Evolutionary conservation across 805 yeast genomes (phyloP).

Genomic region (Wickerhamiella alocasiicola): DNA sequence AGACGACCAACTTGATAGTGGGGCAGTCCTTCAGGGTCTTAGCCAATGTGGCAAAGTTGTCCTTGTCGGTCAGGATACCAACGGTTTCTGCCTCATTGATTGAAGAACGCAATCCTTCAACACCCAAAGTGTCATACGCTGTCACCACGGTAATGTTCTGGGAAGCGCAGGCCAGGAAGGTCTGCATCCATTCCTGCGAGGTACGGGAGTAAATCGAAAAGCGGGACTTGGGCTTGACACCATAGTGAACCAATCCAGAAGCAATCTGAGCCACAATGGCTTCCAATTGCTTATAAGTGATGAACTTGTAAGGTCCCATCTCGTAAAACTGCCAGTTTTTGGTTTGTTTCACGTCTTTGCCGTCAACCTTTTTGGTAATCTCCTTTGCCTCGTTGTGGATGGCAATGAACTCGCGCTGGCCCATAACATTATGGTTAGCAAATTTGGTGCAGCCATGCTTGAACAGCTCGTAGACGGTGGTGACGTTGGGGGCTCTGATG

Average conservation of each 20-base stretch:
- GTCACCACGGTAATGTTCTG: slow-evolving; percentile 83
- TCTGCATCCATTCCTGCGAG: slow-evolving; percentile 81
- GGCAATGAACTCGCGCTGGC: slow-evolving; percentile 65
- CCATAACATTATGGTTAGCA: slow-evolving; percentile 48
- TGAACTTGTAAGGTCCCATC: slow-evolving; percentile 55
- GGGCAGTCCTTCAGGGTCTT: slow-evolving; percentile 54
- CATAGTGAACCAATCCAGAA: slow-evolving; percentile 63
- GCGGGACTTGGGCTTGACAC: slow-evolving; percentile 50
- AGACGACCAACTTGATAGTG: slow-evolving; percentile 54
- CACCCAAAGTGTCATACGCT: slow-evolving; percentile 45
- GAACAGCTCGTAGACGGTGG: slow-evolving; percentile 56
- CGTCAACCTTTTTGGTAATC: slow-evolving; percentile 66
- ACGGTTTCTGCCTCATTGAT: slow-evolving; percentile 66
- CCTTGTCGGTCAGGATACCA: slow-evolving; percentile 76
- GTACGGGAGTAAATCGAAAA: slow-evolving; percentile 83
- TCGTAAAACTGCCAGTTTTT: slow-evolving; percentile 86
- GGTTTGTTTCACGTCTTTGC: slow-evolving; percentile 55
- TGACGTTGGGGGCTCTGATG: slow-evolving; percentile 38
- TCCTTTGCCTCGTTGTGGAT: slow-evolving; percentile 63
- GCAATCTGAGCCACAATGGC: slow-evolving; percentile 43
- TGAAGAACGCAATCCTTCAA: slow-evolving; percentile 54
- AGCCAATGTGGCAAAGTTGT: slow-evolving; percentile 50
- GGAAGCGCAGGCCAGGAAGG: slow-evolving; percentile 62
- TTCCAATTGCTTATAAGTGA: slow-evolving; percentile 47
- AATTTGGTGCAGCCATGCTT: slow-evolving; percentile 47